Evolutionary conservation across 2,329 filamentous ascomycete genomes (phyloP).

Genomic region (Ceratocystis harringtonii): DNA sequence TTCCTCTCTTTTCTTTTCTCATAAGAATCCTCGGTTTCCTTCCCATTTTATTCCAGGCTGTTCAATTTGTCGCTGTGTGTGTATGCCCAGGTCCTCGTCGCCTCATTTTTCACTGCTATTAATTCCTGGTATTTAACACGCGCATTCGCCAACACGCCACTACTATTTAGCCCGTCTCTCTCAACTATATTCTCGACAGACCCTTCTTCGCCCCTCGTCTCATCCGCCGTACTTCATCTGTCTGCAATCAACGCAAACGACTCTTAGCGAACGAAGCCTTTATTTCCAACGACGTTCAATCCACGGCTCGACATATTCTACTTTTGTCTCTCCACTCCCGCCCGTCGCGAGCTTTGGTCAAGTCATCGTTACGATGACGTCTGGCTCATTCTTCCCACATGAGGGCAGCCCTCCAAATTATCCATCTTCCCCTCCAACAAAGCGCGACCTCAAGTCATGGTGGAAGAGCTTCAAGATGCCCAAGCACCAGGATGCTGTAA

Average conservation of each 20-base stretch:
- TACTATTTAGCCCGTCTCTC: too few relatives aligned
- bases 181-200: too few relatives aligned
- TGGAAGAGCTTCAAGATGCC: conserved; percentile 87
- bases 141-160: too few relatives aligned
- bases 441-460: conserved; percentile 84
- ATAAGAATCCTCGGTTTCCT: background rate
- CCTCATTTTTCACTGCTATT: background rate
- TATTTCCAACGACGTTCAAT: background rate
- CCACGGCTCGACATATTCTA: background rate
- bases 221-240: too few relatives aligned
- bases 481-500: conserved; percentile 29
- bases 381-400: conserved; percentile 25
- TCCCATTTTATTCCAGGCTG: too few relatives aligned
- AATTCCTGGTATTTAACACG: background rate
- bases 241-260: background rate
- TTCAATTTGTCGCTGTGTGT: too few relatives aligned
- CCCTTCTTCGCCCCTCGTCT: too few relatives aligned
- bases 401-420: conserved; percentile 26
- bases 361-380: conserved; percentile 23
- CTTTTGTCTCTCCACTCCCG: background rate
- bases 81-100: too few relatives aligned
- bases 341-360: background rate
- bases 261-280: background rate
- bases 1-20: background rate
- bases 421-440: conserved; percentile 59